A percentile compares a stretch with the other conserved stretches of the same genome.
Evolutionary conservation across 2,329 filamentous ascomycete species (phyloP).

Genomic region (Colletotrichum lentis): DNA sequence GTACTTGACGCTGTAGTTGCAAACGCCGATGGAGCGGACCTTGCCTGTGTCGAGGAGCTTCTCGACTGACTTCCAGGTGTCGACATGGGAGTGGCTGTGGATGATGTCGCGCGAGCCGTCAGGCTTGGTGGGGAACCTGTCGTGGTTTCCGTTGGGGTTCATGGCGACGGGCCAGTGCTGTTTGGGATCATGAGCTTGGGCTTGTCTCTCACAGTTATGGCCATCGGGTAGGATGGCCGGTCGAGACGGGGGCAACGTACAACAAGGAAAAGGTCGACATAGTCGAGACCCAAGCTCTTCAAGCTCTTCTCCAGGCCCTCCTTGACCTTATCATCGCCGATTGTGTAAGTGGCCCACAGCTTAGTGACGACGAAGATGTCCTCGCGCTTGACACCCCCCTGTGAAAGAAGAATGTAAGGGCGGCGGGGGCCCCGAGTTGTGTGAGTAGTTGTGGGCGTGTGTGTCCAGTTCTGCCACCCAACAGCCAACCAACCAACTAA

Average conservation of each 20-base stretch:
- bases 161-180: slow-evolving; percentile 82
- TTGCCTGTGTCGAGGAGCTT: slow-evolving; percentile 68
- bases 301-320: slow-evolving; percentile 76
- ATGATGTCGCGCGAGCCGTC: slow-evolving; percentile 80
- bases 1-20: slow-evolving; percentile 66
- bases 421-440: too few relatives aligned
- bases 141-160: slow-evolving; percentile 79
- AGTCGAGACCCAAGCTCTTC: slow-evolving; percentile 76
- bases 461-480: too few relatives aligned
- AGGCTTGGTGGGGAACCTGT: slow-evolving; percentile 76
- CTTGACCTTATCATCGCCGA: slow-evolving; percentile 62
- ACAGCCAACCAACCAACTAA: too few relatives aligned
- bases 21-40: slow-evolving; percentile 62
- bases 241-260: slow-evolving; percentile 44
- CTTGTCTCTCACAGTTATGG: background rate
- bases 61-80: slow-evolving; percentile 83
- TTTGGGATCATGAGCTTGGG: slow-evolving; percentile 15
- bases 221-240: background rate
- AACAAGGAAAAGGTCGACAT: slow-evolving; percentile 82
- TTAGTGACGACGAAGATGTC: slow-evolving; percentile 88
- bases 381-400: slow-evolving; percentile 78
- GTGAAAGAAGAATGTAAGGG: too few relatives aligned
- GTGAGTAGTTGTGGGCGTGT: too few relatives aligned
- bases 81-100: slow-evolving; percentile 72
- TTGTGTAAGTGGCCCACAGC: slow-evolving; percentile 83